A percentile compares a stretch with the other conserved stretches of the same genome.
Evolutionary conservation across 192 early-diverging fungal species (phyloP).

Genomic region (Entophlyctis luteolus): DNA sequence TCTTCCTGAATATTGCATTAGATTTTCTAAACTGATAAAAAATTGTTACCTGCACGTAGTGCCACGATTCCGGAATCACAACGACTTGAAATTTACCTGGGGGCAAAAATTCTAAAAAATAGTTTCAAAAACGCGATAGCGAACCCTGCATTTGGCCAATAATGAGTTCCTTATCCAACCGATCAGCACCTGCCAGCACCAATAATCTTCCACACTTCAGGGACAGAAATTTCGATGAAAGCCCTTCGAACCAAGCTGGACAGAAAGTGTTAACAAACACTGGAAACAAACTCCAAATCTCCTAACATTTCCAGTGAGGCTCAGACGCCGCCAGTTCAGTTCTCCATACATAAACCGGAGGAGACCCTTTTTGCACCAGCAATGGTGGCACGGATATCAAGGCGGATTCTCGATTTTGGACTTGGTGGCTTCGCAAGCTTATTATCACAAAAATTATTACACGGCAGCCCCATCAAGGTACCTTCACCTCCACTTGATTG

Average conservation of each 20-base stretch:
- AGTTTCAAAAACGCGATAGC: neutral
- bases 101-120: neutral
- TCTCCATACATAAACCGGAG: constrained; percentile 25
- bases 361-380: neutral
- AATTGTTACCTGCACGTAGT: constrained; percentile 28
- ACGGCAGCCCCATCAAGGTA: neutral
- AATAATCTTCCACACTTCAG: constrained; percentile 31
- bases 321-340: constrained; percentile 31
- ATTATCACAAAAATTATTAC: neutral
- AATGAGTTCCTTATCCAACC: constrained; percentile 47
- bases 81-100: constrained; percentile 49
- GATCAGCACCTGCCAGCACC: constrained; percentile 47
- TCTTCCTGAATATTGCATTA: constrained; percentile 38
- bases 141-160: constrained; percentile 52
- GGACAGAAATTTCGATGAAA: constrained; percentile 40
- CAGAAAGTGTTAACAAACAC: neutral
- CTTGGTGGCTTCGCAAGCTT: constrained; percentile 13
- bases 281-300: neutral
- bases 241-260: constrained; percentile 46
- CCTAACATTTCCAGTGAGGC: constrained; percentile 33
- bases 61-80: constrained; percentile 47
- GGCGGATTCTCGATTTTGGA: constrained; percentile 20
- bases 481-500: constrained; percentile 43
- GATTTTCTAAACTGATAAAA: neutral
- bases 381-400: constrained; percentile 10